Conservation (phyloP, 768 basidiomycete genomes). For the Calocybe indica region DNA sequence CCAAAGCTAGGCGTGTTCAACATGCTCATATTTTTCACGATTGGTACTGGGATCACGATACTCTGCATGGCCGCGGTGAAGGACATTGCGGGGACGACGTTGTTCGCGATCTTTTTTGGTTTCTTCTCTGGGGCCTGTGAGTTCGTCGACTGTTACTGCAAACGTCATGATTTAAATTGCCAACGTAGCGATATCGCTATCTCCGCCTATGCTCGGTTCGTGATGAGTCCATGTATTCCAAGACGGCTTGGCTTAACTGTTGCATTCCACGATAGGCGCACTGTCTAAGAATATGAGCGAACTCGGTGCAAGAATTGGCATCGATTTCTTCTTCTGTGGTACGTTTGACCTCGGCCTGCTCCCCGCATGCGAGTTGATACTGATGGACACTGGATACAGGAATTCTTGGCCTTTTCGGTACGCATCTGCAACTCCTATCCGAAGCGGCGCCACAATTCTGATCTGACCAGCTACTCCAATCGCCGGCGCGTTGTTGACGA, state of each 20-base stretch:
- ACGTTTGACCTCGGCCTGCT: conserved; percentile 4
- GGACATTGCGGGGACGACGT: conserved; percentile 23
- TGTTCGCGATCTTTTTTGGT: conserved; percentile 38
- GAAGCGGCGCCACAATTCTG: background rate
- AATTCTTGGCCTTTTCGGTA: conserved; percentile 30
- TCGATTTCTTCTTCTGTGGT: conserved; percentile 40
- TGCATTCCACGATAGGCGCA: conserved; percentile 9
- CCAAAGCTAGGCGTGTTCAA: conserved; percentile 37
- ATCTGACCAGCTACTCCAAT: conserved; percentile 35
- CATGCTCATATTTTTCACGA: conserved; percentile 28
- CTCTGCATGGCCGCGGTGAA: conserved; percentile 35
- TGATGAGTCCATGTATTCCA: background rate
- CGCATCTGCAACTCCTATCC: background rate
- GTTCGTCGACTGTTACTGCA: conserved; percentile 7
- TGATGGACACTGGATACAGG: conserved; percentile 6
- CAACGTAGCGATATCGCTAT: background rate
- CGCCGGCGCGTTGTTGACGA: conserved; percentile 43
- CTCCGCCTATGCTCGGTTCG: conserved; percentile 18
- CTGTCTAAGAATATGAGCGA: conserved; percentile 37
- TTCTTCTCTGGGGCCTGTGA: conserved; percentile 39
- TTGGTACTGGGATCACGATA: conserved; percentile 27
- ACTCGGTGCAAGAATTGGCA: conserved; percentile 42
- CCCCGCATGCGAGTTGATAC: background rate
- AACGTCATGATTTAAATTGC: background rate
- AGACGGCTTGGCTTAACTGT: background rate